Conservation (phyloP, 192 early-diverging fungal species). For the Entomortierella lignicola region DNA sequence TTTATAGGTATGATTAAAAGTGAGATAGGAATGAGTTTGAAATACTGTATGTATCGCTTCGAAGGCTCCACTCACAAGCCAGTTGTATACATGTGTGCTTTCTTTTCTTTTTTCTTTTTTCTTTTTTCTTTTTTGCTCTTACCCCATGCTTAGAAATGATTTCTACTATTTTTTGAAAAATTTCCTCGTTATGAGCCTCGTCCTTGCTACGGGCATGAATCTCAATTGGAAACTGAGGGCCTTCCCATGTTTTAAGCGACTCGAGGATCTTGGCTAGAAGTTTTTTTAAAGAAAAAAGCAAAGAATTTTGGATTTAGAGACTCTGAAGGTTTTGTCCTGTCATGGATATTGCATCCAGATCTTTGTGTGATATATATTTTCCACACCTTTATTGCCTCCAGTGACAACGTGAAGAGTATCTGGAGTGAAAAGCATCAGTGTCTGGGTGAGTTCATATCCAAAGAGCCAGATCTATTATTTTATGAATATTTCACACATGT, state of each 20-base stretch:
- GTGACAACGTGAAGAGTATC: slow-evolving; percentile 84
- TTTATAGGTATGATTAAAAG: neutral
- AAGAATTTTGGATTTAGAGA: neutral
- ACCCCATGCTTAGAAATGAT: slow-evolving; percentile 58
- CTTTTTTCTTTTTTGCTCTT: neutral
- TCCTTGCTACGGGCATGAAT: slow-evolving; percentile 85
- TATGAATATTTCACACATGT: neutral
- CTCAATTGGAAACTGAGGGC: slow-evolving; percentile 76
- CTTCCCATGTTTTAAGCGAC: slow-evolving; percentile 67
- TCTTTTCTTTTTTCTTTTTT: neutral
- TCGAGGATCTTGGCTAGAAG: slow-evolving; percentile 68
- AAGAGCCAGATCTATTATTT: slow-evolving; percentile 90
- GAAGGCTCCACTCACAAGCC: no score
- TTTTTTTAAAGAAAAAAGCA: slow-evolving; percentile 4
- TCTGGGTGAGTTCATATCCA: slow-evolving; percentile 92
- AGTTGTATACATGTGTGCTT: no score
- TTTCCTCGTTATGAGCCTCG: slow-evolving; percentile 71
- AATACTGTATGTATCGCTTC: neutral
- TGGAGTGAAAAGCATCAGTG: slow-evolving; percentile 79
- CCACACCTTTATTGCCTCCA: slow-evolving; percentile 81
- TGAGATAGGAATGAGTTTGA: neutral
- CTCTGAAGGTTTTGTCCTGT: no score
- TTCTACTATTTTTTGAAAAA: slow-evolving; percentile 70
- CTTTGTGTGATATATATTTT: neutral
- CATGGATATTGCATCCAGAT: no score